These are phyloP conservation scores for Triadica sebifera DNA, from an alignment of 345 rosid genomes.

Conservation along the genomic window DNA sequence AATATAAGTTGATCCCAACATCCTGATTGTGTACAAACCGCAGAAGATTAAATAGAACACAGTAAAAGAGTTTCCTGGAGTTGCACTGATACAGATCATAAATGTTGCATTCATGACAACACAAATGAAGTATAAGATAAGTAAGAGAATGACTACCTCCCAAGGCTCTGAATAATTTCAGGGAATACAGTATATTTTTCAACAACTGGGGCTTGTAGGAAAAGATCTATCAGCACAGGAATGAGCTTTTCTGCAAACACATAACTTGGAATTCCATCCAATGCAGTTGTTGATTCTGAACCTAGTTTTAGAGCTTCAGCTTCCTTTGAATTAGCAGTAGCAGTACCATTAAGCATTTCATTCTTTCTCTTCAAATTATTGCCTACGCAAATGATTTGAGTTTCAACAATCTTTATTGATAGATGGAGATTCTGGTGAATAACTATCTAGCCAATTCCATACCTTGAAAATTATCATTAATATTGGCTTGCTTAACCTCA, in stretches of 20 bases:
- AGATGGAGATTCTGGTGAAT: constrained; percentile 14
- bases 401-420: constrained; percentile 20
- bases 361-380: constrained; percentile 23
- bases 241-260: constrained; percentile 77
- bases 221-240: constrained; percentile 72
- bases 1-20: not conserved
- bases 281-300: constrained; percentile 29
- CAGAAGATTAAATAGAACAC: not conserved
- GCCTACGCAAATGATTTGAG: constrained; percentile 32
- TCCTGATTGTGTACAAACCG: not conserved
- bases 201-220: constrained; percentile 58
- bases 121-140: constrained; percentile 7
- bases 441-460: constrained; percentile 14
- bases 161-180: constrained; percentile 79
- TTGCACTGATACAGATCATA: not conserved
- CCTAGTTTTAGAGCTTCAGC: constrained; percentile 33
- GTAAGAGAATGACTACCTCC: constrained; percentile 49
- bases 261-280: constrained; percentile 42
- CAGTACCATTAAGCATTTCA: constrained; percentile 43
- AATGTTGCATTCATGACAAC: not conserved
- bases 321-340: constrained; percentile 35
- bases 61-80: too few relatives aligned
- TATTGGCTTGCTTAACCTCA: constrained; percentile 38
- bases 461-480: constrained; percentile 41
- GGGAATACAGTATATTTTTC: constrained; percentile 69